Evolutionary conservation across 176 grass and related monocot species (phyloP), one percentile per base, ranked within the genome.

Genomic region (Phragmites australis): DNA sequence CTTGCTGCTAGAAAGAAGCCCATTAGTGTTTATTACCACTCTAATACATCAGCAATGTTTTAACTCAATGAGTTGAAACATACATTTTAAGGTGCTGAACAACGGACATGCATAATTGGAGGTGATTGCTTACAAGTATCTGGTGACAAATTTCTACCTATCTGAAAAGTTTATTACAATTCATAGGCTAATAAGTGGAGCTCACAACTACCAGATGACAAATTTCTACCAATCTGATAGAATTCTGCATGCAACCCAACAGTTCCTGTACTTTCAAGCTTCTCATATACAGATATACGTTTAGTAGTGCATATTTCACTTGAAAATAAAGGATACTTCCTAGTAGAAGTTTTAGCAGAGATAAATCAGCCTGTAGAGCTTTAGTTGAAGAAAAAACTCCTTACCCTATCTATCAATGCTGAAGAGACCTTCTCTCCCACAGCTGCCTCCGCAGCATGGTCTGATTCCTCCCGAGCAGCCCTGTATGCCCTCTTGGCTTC

Each of bases 401-500:
- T 80, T 87, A 94, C 94, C 90, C 89, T 94, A 81, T 97, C 94
- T 90, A 97, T 83, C 55, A 97, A 79, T 18, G 94, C 94, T 61
- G 94, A 92, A 70, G 94, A 94, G 29, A 94, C 91, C 56, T 90
- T 92, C 74, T 78, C 76, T 37, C 80, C 91, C 41, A 81, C 87
- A 88, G 86, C 91, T 68, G 51, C 55, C 80, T 92, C 94, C 70
- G 87, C 89, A 44, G 92, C 89, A 82, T 89, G 86, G 42, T 97
- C 86, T 46, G 89, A 83, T 81, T 88, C 78, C 88, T 93, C 81
- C 81, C 91, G 88, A 65, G 92, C 95, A 74, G 84, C 95, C 85
- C 9, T 83, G 86, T 97, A 97, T 70, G 95, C 95, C 65, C 72
- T 92, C 78, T 84, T 94, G 52, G 95, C 95, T 63, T 90, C 90